phyloP scores from a whole-genome alignment of 1,284 basidiomycete species.

The Moniliophthora roreri region DNA sequence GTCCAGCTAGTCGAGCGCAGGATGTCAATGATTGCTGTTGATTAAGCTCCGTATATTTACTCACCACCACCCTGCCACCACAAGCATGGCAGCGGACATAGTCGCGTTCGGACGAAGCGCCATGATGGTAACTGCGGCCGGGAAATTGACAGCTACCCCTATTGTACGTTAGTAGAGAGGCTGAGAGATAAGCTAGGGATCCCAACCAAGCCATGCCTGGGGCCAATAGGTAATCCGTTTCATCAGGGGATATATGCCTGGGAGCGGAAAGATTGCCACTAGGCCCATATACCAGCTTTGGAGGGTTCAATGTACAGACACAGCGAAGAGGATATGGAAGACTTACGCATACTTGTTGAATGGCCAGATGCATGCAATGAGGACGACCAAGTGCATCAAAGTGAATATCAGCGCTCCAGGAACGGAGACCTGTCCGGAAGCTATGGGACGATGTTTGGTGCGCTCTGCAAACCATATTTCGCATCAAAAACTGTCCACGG shows the following conservation, averaged over 20 bases:
- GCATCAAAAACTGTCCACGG: not conserved
- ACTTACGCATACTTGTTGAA: slow-evolving; percentile 34
- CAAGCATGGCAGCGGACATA: not conserved
- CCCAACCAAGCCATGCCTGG: slow-evolving; percentile 27
- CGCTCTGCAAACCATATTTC: slow-evolving; percentile 10
- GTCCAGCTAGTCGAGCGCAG: not conserved
- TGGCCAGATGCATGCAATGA: slow-evolving; percentile 2
- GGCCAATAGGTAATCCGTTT: slow-evolving; percentile 28
- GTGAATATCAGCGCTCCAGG: slow-evolving; percentile 9
- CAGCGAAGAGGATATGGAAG: not conserved
- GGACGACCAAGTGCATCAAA: slow-evolving; percentile 8
- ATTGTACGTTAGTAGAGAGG: slow-evolving; percentile 20
- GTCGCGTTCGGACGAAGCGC: not conserved
- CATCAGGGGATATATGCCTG: slow-evolving; percentile 26
- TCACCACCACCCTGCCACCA: not conserved
- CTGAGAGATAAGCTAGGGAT: not conserved
- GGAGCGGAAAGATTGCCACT: slow-evolving; percentile 8
- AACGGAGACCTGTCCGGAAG: slow-evolving; percentile 8
- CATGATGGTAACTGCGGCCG: slow-evolving; percentile 13
- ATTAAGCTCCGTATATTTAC: not conserved
- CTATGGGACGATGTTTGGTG: slow-evolving; percentile 14
- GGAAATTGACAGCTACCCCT: slow-evolving; percentile 24
- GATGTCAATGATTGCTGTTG: no score
- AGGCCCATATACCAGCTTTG: slow-evolving; percentile 17
- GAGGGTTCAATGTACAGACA: not conserved